Base-by-base conservation (phyloP, 345 rosid species). In the Salix suchowensis region DNA sequence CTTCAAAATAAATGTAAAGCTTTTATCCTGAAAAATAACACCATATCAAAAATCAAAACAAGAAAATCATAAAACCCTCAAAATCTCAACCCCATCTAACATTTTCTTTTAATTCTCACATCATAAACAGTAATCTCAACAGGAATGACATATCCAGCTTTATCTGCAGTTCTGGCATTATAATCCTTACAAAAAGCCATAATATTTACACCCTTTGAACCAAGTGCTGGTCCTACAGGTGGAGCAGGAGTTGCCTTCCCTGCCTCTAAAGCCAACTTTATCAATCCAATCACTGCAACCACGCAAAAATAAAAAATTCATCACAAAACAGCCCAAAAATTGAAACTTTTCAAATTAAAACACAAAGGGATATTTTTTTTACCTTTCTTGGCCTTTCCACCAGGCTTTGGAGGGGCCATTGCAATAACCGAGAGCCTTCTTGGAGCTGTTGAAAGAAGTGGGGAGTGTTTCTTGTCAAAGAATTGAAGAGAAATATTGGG, bases 231-330 rank as follows among this genome's bases (percentile, higher is more conserved):
- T 52, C 97, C 97, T 5, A 95, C 97, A 0, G 98, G 98, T 5
- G 96, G 97, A 6, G 96, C 98, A 34, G 97, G 97, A 36, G 97
- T 95, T 21, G 97, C 97, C 84, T 95, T 95, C 50, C 98, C 99
- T 0, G 98, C 97, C 86, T 96, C 97, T 4, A 93, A 86, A 68
- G 99, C 99, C 76, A 96, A 80, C 84, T 96, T 93, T 70, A 96
- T 89, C 79, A 88, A 2, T 34, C 97, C 96, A 48, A 88, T 84
- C 79, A 92, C 98, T 94, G 82, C 78, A 40, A 75, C 65, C 64
- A 4, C 71, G 48, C 16, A 54, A 19, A 28, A 68, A 2, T 19
- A 68, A 2, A 7, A 50, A 13, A 48, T 42, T 21, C 24, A 3
- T 23, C 18, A 70, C 7, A 19, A 32, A 26, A 21, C 7, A 36